Base-by-base conservation (phyloP, 2,329 filamentous ascomycete species). In the Sphaceloma murrayae region DNA sequence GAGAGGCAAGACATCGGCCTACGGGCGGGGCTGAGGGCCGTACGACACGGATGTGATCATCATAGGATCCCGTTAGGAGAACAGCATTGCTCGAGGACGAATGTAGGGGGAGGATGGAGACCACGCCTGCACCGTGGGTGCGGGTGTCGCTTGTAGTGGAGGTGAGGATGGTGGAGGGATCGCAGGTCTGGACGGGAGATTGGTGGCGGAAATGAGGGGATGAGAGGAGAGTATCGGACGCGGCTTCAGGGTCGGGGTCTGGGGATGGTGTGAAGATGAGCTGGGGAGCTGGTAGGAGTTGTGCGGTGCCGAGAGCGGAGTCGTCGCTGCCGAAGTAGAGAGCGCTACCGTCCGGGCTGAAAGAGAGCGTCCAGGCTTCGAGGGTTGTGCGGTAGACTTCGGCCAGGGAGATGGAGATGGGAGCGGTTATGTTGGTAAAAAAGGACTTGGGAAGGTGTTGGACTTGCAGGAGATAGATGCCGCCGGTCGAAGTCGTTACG, bases 31-130 rank as follows among this genome's bases (percentile, higher is more conserved):
- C 19, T 3, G 61, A 56, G 58, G 51, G 64, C 1, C 70, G 60
- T 38, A 83, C 72, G 1, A 94, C 68, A 9, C 89, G 76, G 13
- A 96, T 67, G 49, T 73, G 69, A 54, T 96, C 88, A 55, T 96
- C 91, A 57, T 96, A 98, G 57, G 85, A 93, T 3, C 91, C 91
- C 0, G 88, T 95, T 2, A 94, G 56, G 2, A 94, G 62, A 3
- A 91, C 56, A 3, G 70, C 67, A 1, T 69, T 68, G 0, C 58
- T 52, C 1, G 60, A 54, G 2, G 66, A 14, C 1, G 70, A n/a
- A 6, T 11, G 57, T 2, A 94, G 64, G 0, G 87, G 85, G 2
- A 95, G 62, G 44, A 96, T 91, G 2, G 85, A 78, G 0, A 88
- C 94, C 1, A 96, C 83, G 8, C 91, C 89, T 1, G 87, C 86